These are phyloP conservation scores for Ramicandelaber brevisporus DNA, from an alignment of 192 early-diverging fungal genomes.

Conservation along the genomic window DNA sequence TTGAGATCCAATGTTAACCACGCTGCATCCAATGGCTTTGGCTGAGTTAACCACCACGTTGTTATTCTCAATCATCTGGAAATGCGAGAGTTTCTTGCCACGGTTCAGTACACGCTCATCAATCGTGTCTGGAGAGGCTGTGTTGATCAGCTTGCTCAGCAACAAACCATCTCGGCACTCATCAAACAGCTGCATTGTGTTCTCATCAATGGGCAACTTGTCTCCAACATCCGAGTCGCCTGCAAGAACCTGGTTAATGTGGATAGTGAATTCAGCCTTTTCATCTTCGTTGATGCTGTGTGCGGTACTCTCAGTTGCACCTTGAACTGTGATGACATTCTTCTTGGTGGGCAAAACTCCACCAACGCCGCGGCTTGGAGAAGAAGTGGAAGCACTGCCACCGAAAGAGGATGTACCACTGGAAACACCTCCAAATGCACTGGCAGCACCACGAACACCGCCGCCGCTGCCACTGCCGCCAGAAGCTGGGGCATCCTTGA, in stretches of 20 bases:
- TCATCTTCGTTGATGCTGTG: conserved; percentile 99
- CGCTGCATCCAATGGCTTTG: conserved; percentile 94
- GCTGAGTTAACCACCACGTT: conserved; percentile 98
- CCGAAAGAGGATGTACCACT: no score
- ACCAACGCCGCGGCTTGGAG: neutral
- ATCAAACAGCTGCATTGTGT: conserved; percentile 91
- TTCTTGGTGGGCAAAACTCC: conserved; percentile 13
- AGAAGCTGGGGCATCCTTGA: conserved; percentile 1
- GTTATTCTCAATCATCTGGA: conserved; percentile 98
- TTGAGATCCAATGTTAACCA: conserved; percentile 93
- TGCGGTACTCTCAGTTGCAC: conserved; percentile 61
- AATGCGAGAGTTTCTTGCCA: conserved; percentile 68
- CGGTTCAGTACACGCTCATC: conserved; percentile 94
- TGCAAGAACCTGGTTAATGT: conserved; percentile 70
- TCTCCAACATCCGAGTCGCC: conserved; percentile 60
- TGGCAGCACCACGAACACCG: no score
- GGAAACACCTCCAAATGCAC: no score
- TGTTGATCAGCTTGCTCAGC: conserved; percentile 94
- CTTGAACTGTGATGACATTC: conserved; percentile 71
- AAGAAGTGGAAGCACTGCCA: no score
- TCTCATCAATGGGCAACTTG: conserved; percentile 73
- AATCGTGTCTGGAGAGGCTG: conserved; percentile 85
- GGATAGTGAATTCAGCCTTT: conserved; percentile 81
- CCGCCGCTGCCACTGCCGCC: neutral
- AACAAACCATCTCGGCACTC: conserved; percentile 87